A percentile compares a stretch with the other conserved stretches of the same genome.
phyloP scores from a whole-genome alignment of 495 filamentous ascomycete genomes.

The Chaetomidium leptoderma region DNA sequence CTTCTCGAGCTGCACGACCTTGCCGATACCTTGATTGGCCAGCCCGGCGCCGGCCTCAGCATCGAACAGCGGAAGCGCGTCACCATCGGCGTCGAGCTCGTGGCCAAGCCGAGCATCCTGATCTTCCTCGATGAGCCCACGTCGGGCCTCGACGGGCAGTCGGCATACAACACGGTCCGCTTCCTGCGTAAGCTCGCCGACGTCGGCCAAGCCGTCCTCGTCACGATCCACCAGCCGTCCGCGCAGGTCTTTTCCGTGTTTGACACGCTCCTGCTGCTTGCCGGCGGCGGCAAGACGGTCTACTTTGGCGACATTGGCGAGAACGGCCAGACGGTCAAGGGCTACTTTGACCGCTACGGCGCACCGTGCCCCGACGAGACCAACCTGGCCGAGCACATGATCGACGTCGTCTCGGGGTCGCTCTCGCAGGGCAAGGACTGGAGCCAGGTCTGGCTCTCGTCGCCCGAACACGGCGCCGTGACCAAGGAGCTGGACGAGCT shows the following conservation, averaged over 20 bases:
- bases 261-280: slow-evolving; percentile 64
- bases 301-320: slow-evolving; percentile 60
- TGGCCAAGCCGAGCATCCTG: slow-evolving; percentile 73
- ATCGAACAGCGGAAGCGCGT: slow-evolving; percentile 57
- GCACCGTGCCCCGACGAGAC: slow-evolving; percentile 60
- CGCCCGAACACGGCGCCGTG: slow-evolving; percentile 57
- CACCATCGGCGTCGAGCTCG: slow-evolving; percentile 91
- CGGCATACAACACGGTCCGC: slow-evolving; percentile 72
- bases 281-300: slow-evolving; percentile 60
- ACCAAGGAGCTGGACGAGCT: slow-evolving; percentile 62
- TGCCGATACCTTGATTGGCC: slow-evolving; percentile 76
- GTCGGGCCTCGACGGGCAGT: slow-evolving; percentile 81
- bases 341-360: slow-evolving; percentile 59
- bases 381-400: slow-evolving; percentile 80
- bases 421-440: slow-evolving; percentile 61
- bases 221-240: slow-evolving; percentile 76
- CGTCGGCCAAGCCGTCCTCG: slow-evolving; percentile 65
- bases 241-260: slow-evolving; percentile 70
- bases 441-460: slow-evolving; percentile 69
- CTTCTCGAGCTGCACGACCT: slow-evolving; percentile 79
- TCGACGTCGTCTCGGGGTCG: slow-evolving; percentile 69
- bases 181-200: slow-evolving; percentile 80
- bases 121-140: slow-evolving; percentile 80
- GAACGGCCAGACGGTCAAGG: slow-evolving; percentile 34
- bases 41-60: slow-evolving; percentile 59